Base-by-base conservation (phyloP, 352 stramenopile species). In the Bremia lactucae region DNA sequence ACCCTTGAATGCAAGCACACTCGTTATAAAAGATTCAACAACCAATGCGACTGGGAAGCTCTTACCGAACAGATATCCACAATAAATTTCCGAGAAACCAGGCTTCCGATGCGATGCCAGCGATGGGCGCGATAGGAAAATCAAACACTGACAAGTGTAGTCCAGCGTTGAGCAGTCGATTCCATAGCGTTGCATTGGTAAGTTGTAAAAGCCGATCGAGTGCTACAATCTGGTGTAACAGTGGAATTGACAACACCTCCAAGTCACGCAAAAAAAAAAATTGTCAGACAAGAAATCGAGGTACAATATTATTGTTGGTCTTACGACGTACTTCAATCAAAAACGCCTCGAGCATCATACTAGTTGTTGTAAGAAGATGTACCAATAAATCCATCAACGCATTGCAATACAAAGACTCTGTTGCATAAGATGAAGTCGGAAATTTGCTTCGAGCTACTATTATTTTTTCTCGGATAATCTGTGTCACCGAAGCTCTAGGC, bases 11-110 rank as follows among this genome's bases (percentile, higher is more conserved):
- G n/a, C n/a, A n/a, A n/a, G 38, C 15, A 11, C 43, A 49, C 15
- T 4, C 51, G 34, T 14, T n/a, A n/a, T n/a, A n/a, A 46, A 40
- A 19, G 20, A 14, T 24, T 52, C 25, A 54, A 0, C 10, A 9
- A 29, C 25, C n/a, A 18, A 47, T 47, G 19, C 18, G 11, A 8
- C 18, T 22, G 11, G 16, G 2, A 23, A 35, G 8, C 4, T 35
- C 41, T 44, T 46, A 70, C 52, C 55, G 53, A 20, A 71, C 50
- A 2, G 64, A 70, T n/a, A 86, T 40, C 63, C 58, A 80, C 25
- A 87, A 49, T 0, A 77, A 31, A 29, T 87, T 87, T 5, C 68
- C 73, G 5, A 87, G 52, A 25, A 87, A 62, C 66, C 72, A 87
- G 10, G 66, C 72, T 26, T 68, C 42, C 6, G 65, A 74, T 1